phyloP scores from a whole-genome alignment of 495 filamentous ascomycete genomes.

The Penicillium simplicissimum region DNA sequence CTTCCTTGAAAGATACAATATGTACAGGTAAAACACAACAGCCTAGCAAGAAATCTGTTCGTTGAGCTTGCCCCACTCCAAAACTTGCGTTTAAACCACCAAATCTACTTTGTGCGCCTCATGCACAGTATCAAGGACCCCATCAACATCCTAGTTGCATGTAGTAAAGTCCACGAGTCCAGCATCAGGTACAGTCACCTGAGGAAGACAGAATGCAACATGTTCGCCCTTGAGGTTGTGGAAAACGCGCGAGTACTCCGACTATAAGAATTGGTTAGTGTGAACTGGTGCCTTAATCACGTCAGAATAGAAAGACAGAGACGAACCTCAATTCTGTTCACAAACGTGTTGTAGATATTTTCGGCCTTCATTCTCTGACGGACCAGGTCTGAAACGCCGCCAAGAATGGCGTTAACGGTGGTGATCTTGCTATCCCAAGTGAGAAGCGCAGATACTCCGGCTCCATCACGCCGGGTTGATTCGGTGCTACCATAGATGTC shows the following conservation, averaged over 20 bases:
- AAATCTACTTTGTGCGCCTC: neutral
- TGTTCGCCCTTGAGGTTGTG: conserved; percentile 34
- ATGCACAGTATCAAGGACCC: neutral
- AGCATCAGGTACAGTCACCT: conserved; percentile 22
- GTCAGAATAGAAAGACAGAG: too few relatives aligned
- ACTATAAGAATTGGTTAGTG: conserved; percentile 7
- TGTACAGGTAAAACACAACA: too few relatives aligned
- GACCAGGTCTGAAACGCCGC: conserved; percentile 30
- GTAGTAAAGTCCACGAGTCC: conserved; percentile 30
- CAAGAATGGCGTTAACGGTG: conserved; percentile 34
- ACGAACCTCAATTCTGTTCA: conserved; percentile 6
- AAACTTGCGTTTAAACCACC: too few relatives aligned
- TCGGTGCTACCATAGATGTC: conserved; percentile 39
- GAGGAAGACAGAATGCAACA: conserved; percentile 32
- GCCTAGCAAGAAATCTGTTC: too few relatives aligned
- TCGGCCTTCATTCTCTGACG: conserved; percentile 37
- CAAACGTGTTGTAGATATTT: conserved; percentile 27
- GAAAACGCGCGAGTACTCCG: conserved; percentile 32
- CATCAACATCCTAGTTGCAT: conserved; percentile 8
- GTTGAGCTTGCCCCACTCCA: too few relatives aligned
- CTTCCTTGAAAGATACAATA: too few relatives aligned
- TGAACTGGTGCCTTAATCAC: neutral
- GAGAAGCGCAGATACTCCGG: conserved; percentile 30
- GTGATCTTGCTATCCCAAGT: conserved; percentile 42
- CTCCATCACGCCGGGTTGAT: conserved; percentile 36